phyloP scores from a whole-genome alignment of 164 flowering plant genomes.

The Stephania yunnanensis region DNA sequence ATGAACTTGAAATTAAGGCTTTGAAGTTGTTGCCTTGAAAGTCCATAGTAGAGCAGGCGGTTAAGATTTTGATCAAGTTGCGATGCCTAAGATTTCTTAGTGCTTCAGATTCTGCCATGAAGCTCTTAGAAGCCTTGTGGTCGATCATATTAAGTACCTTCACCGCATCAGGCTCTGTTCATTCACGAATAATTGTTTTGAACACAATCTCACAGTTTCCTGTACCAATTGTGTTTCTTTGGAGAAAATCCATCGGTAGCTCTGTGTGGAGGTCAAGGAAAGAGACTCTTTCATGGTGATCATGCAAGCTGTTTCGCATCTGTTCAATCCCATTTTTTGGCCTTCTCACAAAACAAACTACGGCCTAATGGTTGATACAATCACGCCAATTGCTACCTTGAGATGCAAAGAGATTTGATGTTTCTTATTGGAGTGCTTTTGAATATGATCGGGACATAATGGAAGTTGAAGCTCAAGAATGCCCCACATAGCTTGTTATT shows the following conservation, averaged over 20 bases:
- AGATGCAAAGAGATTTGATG: neutral
- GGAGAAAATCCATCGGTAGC: conserved; percentile 9
- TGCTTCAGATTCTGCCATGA: conserved; percentile 5
- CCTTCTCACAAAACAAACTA: neutral
- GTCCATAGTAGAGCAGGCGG: conserved; percentile 13
- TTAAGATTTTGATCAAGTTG: conserved; percentile 5
- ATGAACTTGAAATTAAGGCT: conserved; percentile 14
- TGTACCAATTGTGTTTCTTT: conserved; percentile 6
- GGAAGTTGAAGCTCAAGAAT: neutral
- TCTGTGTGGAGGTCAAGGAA: neutral
- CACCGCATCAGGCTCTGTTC: neutral
- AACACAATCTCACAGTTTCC: conserved; percentile 11
- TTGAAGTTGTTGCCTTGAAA: conserved; percentile 14
- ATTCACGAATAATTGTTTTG: neutral
- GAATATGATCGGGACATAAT: neutral
- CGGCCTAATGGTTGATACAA: neutral
- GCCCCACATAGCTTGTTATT: conserved; percentile 14
- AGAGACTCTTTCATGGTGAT: conserved; percentile 2
- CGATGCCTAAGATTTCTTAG: conserved; percentile 8
- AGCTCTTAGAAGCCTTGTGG: conserved; percentile 12
- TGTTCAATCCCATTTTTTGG: neutral
- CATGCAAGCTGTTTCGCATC: neutral
- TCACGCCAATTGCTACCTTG: neutral
- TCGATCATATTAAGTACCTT: conserved; percentile 4
- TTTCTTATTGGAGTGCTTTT: neutral